Percentiles rank a stretch among this genome's conserved stretches.
These are phyloP conservation scores for Tolypocladium ophioglossoides DNA, from an alignment of 2,329 filamentous ascomycete species.

Conservation along the genomic window DNA sequence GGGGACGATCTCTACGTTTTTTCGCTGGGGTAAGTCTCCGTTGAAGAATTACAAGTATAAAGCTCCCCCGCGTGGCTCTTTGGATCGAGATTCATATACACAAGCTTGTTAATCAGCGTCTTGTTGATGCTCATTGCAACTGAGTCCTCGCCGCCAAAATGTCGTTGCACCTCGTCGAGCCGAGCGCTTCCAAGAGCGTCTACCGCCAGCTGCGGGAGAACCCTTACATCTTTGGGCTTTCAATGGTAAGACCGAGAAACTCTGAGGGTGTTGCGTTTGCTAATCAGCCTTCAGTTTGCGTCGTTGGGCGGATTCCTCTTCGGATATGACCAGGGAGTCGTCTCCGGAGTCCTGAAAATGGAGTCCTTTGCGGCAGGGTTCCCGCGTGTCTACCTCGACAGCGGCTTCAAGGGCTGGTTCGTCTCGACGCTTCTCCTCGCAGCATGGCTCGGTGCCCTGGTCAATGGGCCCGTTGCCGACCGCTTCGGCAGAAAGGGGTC, in stretches of 20 bases:
- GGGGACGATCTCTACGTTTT: neutral
- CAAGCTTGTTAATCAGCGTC: neutral
- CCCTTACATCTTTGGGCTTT: conserved; percentile 29
- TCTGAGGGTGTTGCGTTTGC: too few relatives aligned
- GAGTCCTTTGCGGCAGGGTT: conserved; percentile 25
- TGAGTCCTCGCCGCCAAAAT: neutral
- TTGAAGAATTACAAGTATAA: neutral
- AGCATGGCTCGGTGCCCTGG: conserved; percentile 37
- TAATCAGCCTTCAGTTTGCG: conserved; percentile 12
- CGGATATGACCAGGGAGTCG: conserved; percentile 39
- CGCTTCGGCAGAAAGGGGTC: conserved; percentile 21
- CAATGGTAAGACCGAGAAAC: conserved; percentile 2
- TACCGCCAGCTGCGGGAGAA: conserved; percentile 18
- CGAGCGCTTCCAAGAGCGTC: conserved; percentile 3
- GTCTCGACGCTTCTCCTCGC: conserved; percentile 36
- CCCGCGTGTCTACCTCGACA: conserved; percentile 27
- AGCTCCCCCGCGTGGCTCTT: neutral
- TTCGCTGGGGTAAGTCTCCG: neutral
- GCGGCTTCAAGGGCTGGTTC: conserved; percentile 40
- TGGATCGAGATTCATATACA: neutral
- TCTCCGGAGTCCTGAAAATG: conserved; percentile 36
- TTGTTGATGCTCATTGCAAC: neutral
- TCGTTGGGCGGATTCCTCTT: conserved; percentile 32
- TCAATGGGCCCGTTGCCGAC: conserved; percentile 28
- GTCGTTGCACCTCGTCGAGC: neutral